Conservation (phyloP, 352 stramenopile genomes). For the Pythium apleroticum region DNA sequence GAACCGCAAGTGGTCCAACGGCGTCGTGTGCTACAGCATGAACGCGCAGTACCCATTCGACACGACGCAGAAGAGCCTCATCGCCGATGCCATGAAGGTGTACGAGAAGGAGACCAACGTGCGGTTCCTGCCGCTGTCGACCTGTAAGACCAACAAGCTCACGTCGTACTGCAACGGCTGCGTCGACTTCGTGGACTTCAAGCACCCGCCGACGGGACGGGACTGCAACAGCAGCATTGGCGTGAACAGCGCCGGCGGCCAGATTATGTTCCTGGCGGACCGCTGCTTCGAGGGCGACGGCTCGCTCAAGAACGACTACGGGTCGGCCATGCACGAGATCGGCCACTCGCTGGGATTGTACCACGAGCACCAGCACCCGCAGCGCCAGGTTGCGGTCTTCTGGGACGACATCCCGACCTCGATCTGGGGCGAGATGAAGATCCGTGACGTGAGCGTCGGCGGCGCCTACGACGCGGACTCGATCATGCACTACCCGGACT, state of each 20-base stretch:
- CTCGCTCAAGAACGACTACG: constrained; percentile 69
- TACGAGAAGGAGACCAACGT: constrained; percentile 71
- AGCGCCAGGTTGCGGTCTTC: constrained; percentile 68
- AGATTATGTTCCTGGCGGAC: constrained; percentile 75
- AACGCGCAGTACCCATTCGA: constrained; percentile 71
- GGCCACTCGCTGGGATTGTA: constrained; percentile 76
- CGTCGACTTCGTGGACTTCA: constrained; percentile 74
- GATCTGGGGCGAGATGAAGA: constrained; percentile 73
- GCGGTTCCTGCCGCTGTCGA: constrained; percentile 56
- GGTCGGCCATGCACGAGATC: constrained; percentile 81
- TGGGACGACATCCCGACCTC: constrained; percentile 72
- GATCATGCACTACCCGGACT: constrained; percentile 81
- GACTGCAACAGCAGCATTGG: constrained; percentile 83
- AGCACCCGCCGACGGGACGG: constrained; percentile 61
- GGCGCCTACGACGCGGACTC: constrained; percentile 68
- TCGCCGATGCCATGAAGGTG: constrained; percentile 65
- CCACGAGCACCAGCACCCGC: constrained; percentile 80
- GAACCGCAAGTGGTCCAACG: constrained; percentile 58
- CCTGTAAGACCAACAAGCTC: constrained; percentile 47
- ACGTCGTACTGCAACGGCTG: constrained; percentile 62
- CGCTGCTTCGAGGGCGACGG: constrained; percentile 78
- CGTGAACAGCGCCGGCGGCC: constrained; percentile 55
- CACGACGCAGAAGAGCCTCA: constrained; percentile 48
- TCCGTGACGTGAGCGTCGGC: constrained; percentile 63
- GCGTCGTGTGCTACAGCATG: constrained; percentile 75